These are phyloP conservation scores for Anthostomella pinea DNA, from an alignment of 2,329 filamentous ascomycete genomes.

Conservation along the genomic window DNA sequence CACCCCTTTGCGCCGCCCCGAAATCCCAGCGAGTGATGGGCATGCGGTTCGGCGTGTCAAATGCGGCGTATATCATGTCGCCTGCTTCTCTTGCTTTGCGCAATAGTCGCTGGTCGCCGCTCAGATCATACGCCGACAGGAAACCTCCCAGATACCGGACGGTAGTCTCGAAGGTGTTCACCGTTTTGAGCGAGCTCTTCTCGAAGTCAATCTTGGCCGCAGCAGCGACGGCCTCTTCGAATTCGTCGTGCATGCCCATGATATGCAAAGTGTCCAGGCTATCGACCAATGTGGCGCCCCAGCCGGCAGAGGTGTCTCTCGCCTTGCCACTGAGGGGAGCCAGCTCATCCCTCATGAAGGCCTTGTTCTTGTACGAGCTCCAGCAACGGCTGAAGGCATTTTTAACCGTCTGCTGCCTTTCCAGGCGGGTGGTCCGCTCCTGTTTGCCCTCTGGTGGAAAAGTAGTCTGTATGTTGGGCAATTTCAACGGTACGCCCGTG, in stretches of 20 bases:
- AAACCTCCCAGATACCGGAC: constrained; percentile 35
- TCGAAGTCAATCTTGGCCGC: constrained; percentile 42
- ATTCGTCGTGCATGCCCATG: constrained; percentile 45
- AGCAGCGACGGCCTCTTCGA: constrained; percentile 41
- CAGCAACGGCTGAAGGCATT: constrained; percentile 26
- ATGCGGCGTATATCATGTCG: constrained; percentile 35
- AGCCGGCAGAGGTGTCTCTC: constrained; percentile 41
- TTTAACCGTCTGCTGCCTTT: constrained; percentile 20
- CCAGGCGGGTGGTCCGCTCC: constrained; percentile 14
- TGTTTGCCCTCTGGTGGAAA: constrained; percentile 17
- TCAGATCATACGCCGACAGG: constrained; percentile 36
- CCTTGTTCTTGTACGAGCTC: constrained; percentile 40
- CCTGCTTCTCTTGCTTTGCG: constrained; percentile 40
- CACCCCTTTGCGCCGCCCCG: constrained; percentile 19
- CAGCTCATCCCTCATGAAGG: constrained; percentile 43
- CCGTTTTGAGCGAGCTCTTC: constrained; percentile 25
- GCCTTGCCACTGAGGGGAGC: constrained; percentile 38
- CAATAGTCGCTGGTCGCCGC: constrained; percentile 33
- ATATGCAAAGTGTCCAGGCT: constrained; percentile 35
- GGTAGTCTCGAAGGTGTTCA: constrained; percentile 39
- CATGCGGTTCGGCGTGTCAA: constrained; percentile 33
- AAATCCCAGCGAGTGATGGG: constrained; percentile 29
- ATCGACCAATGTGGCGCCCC: constrained; percentile 48
- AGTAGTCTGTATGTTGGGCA: constrained; percentile 22
- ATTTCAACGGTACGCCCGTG: constrained; percentile 15